Conservation (phyloP, 495 filamentous ascomycete genomes). For the Penicillium cataractarum region DNA sequence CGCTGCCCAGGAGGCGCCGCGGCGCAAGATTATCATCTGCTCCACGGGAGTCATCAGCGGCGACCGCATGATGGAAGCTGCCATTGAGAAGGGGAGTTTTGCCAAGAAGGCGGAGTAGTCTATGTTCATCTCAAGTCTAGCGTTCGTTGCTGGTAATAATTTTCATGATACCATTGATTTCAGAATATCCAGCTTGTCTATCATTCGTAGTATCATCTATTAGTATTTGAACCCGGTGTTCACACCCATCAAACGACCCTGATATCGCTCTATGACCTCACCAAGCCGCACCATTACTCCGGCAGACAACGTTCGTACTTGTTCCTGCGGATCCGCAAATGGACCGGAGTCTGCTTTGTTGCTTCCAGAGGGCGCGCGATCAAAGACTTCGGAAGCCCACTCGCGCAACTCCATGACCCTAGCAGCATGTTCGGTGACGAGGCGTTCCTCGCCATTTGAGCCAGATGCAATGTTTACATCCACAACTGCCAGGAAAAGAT, state of each 20-base stretch:
- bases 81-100: slow-evolving; percentile 75
- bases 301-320: slow-evolving; percentile 65
- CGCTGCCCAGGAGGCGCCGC: slow-evolving; percentile 80
- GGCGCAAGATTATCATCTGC: slow-evolving; percentile 84
- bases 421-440: slow-evolving; percentile 58
- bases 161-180: slow-evolving; percentile 24
- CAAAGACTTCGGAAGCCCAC: slow-evolving; percentile 65
- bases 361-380: slow-evolving; percentile 46
- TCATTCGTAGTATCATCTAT: not conserved
- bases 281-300: slow-evolving; percentile 77
- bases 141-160: slow-evolving; percentile 13
- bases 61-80: slow-evolving; percentile 84
- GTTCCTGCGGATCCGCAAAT: slow-evolving; percentile 45
- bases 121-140: slow-evolving; percentile 8
- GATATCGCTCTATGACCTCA: slow-evolving; percentile 82
- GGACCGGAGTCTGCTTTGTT: slow-evolving; percentile 37
- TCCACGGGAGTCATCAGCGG: slow-evolving; percentile 92
- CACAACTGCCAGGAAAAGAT: slow-evolving; percentile 76
- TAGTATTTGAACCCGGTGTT: slow-evolving; percentile 53
- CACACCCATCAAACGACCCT: slow-evolving; percentile 59
- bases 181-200: not conserved
- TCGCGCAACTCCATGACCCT: slow-evolving; percentile 47
- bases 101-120: slow-evolving; percentile 36
- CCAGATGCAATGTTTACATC: slow-evolving; percentile 70
- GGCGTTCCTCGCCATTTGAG: slow-evolving; percentile 63